These are phyloP conservation scores for Incumbomyces lentus DNA, from an alignment of 2,329 filamentous ascomycete genomes.

Conservation along the genomic window DNA sequence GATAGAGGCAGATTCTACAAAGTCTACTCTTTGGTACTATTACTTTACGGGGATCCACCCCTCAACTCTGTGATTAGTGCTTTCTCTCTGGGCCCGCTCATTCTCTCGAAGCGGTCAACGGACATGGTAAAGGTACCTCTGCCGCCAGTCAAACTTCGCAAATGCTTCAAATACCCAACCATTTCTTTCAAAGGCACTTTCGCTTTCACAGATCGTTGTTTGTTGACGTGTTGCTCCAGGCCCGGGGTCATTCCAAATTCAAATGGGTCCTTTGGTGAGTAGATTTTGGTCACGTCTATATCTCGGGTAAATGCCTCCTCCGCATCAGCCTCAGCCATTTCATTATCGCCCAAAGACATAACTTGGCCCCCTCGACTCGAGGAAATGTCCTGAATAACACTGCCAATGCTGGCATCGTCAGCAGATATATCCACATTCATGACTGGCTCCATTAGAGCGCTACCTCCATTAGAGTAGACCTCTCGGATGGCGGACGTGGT, in stretches of 20 bases:
- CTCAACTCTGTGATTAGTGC: slow-evolving; percentile 40
- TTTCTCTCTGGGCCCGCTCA: slow-evolving; percentile 51
- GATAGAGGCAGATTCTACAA: not conserved
- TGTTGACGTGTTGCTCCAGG: slow-evolving; percentile 23
- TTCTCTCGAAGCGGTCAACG: slow-evolving; percentile 60
- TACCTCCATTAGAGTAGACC: slow-evolving; percentile 43
- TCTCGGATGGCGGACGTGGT: slow-evolving; percentile 59
- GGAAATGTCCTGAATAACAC: slow-evolving; percentile 71
- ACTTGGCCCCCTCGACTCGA: slow-evolving; percentile 64
- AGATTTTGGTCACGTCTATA: slow-evolving; percentile 67
- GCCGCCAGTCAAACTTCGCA: slow-evolving; percentile 80
- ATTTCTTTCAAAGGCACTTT: slow-evolving; percentile 92
- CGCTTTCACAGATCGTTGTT: slow-evolving; percentile 61
- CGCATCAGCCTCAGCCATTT: slow-evolving; percentile 24
- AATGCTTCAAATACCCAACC: slow-evolving; percentile 83
- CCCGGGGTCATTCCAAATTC: slow-evolving; percentile 27
- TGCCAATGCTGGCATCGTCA: slow-evolving; percentile 69
- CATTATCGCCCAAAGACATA: slow-evolving; percentile 54
- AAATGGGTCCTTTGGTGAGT: slow-evolving; percentile 82
- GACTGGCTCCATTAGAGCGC: slow-evolving; percentile 79
- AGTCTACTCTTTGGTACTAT: not conserved
- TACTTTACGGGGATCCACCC: slow-evolving; percentile 20
- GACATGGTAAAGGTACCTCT: slow-evolving; percentile 68
- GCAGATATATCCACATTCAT: slow-evolving; percentile 84
- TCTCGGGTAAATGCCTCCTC: slow-evolving; percentile 22